Conservation (phyloP, 352 stramenopile species). For the Phytopythium chamaehyphon region DNA sequence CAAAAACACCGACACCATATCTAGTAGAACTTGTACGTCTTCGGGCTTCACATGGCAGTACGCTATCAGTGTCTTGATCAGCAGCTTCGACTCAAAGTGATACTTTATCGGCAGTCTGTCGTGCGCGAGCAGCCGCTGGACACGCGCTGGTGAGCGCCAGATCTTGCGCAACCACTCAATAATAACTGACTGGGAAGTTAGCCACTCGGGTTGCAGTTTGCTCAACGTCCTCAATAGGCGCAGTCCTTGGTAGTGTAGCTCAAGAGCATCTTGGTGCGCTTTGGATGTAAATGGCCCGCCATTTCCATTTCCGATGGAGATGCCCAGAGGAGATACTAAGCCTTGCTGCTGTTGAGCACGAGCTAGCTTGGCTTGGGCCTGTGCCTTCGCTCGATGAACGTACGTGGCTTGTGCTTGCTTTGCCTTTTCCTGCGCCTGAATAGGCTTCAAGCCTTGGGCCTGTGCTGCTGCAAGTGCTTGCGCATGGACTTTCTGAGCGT, state of each 20-base stretch:
- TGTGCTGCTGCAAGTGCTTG: conserved; percentile 85
- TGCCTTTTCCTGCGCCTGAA: conserved; percentile 86
- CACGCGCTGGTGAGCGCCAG: conserved; percentile 87
- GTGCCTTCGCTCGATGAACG: conserved; percentile 80
- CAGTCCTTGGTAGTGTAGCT: conserved; percentile 94
- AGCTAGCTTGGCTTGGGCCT: conserved; percentile 85
- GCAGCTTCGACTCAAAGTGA: conserved; percentile 92
- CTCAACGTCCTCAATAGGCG: conserved; percentile 89
- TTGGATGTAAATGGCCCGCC: conserved; percentile 64
- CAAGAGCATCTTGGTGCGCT: conserved; percentile 84
- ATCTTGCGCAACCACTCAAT: conserved; percentile 93
- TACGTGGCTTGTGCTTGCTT: conserved; percentile 88
- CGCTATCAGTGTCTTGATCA: conserved; percentile 94
- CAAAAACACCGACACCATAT: conserved; percentile 94
- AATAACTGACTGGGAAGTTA: conserved; percentile 84
- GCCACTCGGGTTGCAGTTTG: conserved; percentile 86
- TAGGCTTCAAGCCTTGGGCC: conserved; percentile 78
- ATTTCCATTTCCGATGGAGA: not conserved
- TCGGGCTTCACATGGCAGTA: conserved; percentile 92
- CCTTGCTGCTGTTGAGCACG: conserved; percentile 57
- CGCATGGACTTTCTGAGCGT: conserved; percentile 86
- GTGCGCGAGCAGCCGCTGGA: conserved; percentile 65
- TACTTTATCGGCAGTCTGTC: conserved; percentile 88
- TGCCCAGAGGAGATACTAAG: conserved; percentile 33
- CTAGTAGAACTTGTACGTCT: conserved; percentile 95